Base-by-base conservation (phyloP, 2,329 filamentous ascomycete genomes). In the Claviceps arundinis region DNA sequence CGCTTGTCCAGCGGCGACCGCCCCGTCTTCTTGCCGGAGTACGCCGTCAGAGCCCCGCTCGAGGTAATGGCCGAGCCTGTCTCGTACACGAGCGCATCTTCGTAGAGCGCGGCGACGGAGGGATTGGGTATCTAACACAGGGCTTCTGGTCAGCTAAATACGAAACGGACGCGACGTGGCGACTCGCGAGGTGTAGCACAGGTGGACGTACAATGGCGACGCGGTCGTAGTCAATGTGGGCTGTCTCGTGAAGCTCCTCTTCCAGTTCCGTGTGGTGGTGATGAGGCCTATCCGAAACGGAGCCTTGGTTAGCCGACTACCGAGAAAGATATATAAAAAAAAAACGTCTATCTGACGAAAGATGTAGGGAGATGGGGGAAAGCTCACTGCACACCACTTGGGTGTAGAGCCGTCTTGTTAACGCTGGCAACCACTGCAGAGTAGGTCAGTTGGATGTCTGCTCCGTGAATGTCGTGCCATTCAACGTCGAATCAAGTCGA, bases 201-300 rank as follows among this genome's bases (percentile, higher is more conserved):
- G 30, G 9, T 8, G 17, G 9, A 57, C 87, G 70, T 80, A 95
- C 90, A 77, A 98, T 98, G 58, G 93, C 88, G 65, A 98, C 93
- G 67, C 89, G 87, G 73, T 97, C 87, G 70, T 97, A 98, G 79
- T 98, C 93, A 67, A 98, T 98, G 79, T 98, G 91, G 61, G 93
- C 93, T 67, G 85, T 89, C 73, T 96, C 89, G 72, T 97, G 90
- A 56, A 98, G 86, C 70, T 95, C 89, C 75, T 97, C 89, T 75
- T 98, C 78, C 59, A 98, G 83, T 70, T 97, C 93, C 46, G 93
- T 97, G 81, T 96, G 91, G 68, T 94, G 86, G 64, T 78, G 78
- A 65, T 83, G 77, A 58, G 90, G 88, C 72, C 89, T 94, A 47
- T 65, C 30, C 57, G 50, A 53, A 59, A 16, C 8, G 7, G 14